Base-by-base conservation (phyloP, 2,329 filamentous ascomycete genomes). In the Sporothrix brunneoviolacea region DNA sequence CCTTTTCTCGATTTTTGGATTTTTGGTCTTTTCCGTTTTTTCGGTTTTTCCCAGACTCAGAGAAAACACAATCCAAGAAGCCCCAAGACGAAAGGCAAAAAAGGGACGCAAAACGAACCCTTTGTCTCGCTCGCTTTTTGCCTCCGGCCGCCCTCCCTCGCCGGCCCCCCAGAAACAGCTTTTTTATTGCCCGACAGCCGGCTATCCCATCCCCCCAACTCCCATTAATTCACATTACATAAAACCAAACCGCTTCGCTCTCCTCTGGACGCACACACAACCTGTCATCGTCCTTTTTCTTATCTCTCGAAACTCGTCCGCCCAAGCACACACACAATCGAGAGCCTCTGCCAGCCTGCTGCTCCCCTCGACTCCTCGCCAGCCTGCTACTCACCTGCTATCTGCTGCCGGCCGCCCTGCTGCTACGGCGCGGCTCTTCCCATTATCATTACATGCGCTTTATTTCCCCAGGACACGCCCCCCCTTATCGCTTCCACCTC, bases 151-250 rank as follows among this genome's bases (percentile, higher is more conserved):
- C 5, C 30, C 30, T 28, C 16, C 43, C 32, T 35, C 24, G 24
- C 6, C 24, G 24, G 6, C 32, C 15, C 15, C 12, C 32, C 32
- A 35, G 12, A 7, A 12, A 12, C 32, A 4, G 8, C n/a, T 41
- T 41, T 27, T 7, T 27, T 38, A 10, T 28, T 28, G 27, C 42
- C 42, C 24, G 30, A 44, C 42, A 44, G 18, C 41, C 28, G 12
- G 28, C 13, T 42, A 43, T 38, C 42, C 30, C 56, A 56, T 60
- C 38, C 37, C 24, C 59, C 60, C 58, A 62, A 60, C 37, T 38
- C 61, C 57, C 51, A 57, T 58, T 55, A 60, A 62, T 69, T 71
- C 67, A 62, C 68, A 71, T 73, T 73, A 73, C 70, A 71, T 73
- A 73, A 72, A 72, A 70, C 66, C 67, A 67, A 62, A 65, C 62